Evolutionary conservation across 495 filamentous ascomycete species (phyloP).

Genomic region (Parathielavia appendiculata): DNA sequence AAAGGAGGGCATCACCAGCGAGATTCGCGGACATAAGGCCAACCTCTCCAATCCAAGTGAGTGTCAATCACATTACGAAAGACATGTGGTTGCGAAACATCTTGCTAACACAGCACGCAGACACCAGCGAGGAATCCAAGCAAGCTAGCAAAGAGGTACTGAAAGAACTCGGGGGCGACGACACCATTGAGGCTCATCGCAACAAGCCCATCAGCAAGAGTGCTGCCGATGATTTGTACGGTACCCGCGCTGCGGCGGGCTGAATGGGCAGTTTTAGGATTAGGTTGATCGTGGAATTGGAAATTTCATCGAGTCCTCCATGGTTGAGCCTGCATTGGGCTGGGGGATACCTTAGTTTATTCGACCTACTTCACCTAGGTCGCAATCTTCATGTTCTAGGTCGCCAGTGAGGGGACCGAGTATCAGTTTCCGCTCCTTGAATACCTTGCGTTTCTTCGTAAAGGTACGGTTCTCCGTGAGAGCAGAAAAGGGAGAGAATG

Average conservation of each 20-base stretch:
- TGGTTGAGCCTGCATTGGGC: too few species aligned
- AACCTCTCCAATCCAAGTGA: slow-evolving; percentile 29
- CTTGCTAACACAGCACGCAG: slow-evolving; percentile 7
- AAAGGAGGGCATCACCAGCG: slow-evolving; percentile 31
- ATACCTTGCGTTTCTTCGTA: too few species aligned
- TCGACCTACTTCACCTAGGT: too few species aligned
- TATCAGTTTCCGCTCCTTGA: too few species aligned
- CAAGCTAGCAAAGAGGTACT: slow-evolving; percentile 23
- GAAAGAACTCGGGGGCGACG: slow-evolving; percentile 26
- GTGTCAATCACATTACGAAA: neutral
- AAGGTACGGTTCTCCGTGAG: too few species aligned
- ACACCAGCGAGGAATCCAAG: slow-evolving; percentile 31
- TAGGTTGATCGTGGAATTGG: too few species aligned
- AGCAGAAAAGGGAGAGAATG: too few species aligned
- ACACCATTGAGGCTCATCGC: slow-evolving; percentile 26
- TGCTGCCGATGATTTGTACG: slow-evolving; percentile 35
- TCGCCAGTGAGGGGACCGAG: too few species aligned
- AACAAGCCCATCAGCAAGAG: slow-evolving; percentile 29
- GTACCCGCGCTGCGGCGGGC: slow-evolving; percentile 28
- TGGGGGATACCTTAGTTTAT: too few species aligned
- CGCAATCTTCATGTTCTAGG: too few species aligned
- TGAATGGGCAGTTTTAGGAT: neutral
- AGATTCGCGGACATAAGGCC: slow-evolving; percentile 31
- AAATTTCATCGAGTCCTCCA: too few species aligned
- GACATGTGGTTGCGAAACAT: neutral